These are phyloP conservation scores for Pterocarpus santalinus DNA, from an alignment of 306 rosid genomes.

Conservation along the genomic window DNA sequence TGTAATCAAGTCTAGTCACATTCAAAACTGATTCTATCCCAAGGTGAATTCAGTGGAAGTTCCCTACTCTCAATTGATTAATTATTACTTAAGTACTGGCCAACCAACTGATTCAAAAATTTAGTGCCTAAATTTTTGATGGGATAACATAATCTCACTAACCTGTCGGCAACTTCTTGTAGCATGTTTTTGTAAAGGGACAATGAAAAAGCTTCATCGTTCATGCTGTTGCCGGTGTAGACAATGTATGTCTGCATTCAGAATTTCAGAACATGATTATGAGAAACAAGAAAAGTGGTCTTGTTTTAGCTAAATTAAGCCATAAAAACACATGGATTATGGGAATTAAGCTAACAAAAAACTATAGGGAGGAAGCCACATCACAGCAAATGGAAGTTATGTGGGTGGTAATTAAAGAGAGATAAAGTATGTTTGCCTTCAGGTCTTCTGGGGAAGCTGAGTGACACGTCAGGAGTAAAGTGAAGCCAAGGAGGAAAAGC, in stretches of 20 bases:
- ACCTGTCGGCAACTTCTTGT: conserved; percentile 55
- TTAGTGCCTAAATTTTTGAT: not conserved
- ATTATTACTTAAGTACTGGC: not conserved
- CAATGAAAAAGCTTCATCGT: conserved; percentile 35
- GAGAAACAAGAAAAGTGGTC: no score
- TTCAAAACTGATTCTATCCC: not conserved
- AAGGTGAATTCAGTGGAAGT: not conserved
- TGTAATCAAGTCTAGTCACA: not conserved
- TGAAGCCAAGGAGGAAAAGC: conserved; percentile 39
- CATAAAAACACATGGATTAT: no score
- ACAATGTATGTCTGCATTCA: conserved; percentile 58
- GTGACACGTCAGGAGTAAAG: conserved; percentile 13
- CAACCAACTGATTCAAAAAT: no score
- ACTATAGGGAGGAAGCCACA: no score
- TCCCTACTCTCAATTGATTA: not conserved
- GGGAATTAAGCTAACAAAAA: no score
- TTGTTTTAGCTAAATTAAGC: no score
- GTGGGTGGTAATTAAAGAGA: not conserved
- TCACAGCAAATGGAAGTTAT: no score
- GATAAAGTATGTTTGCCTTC: conserved; percentile 8
- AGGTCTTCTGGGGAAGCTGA: conserved; percentile 39
- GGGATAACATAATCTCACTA: not conserved
- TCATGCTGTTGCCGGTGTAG: conserved; percentile 47
- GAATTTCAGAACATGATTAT: not conserved
- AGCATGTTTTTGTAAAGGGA: conserved; percentile 46